Percentiles rank a stretch among this genome's conserved stretches.
Evolutionary conservation across 2,329 filamentous ascomycete species (phyloP).

Genomic region (Aspergillus sp.): DNA sequence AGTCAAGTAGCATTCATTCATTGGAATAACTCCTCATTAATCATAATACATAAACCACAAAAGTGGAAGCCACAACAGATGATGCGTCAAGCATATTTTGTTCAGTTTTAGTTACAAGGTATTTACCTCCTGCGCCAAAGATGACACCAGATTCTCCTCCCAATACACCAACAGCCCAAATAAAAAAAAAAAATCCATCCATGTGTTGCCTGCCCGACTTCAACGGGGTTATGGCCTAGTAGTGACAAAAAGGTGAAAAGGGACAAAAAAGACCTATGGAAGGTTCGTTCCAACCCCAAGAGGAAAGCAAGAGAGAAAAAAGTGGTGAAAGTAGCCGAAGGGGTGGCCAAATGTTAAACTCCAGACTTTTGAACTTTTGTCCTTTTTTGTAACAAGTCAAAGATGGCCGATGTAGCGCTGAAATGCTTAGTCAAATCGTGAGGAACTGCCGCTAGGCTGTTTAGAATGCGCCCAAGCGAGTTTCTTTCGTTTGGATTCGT

Average conservation of each 20-base stretch:
- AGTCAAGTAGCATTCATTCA: too few relatives aligned
- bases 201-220: background rate
- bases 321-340: slow-evolving; percentile 5
- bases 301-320: background rate
- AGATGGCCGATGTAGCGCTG: background rate
- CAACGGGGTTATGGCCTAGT: background rate
- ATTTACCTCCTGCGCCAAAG: slow-evolving; percentile 7
- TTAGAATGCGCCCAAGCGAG: slow-evolving; percentile 44
- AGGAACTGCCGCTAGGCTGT: slow-evolving; percentile 21
- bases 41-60: background rate
- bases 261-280: background rate
- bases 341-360: slow-evolving; percentile 8
- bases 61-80: background rate
- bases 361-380: slow-evolving; percentile 1
- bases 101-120: background rate
- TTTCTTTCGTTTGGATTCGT: slow-evolving; percentile 49
- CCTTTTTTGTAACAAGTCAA: background rate
- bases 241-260: slow-evolving; percentile 2
- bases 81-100: slow-evolving; percentile 11
- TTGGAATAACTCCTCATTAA: background rate
- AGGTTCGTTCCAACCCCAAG: background rate
- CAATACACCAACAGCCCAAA: slow-evolving; percentile 10
- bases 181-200: slow-evolving; percentile 4
- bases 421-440: slow-evolving; percentile 12
- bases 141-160: background rate